Conservation (phyloP, 805 yeast genomes). For the Saccharomycopsis oosterbeekiorum region DNA sequence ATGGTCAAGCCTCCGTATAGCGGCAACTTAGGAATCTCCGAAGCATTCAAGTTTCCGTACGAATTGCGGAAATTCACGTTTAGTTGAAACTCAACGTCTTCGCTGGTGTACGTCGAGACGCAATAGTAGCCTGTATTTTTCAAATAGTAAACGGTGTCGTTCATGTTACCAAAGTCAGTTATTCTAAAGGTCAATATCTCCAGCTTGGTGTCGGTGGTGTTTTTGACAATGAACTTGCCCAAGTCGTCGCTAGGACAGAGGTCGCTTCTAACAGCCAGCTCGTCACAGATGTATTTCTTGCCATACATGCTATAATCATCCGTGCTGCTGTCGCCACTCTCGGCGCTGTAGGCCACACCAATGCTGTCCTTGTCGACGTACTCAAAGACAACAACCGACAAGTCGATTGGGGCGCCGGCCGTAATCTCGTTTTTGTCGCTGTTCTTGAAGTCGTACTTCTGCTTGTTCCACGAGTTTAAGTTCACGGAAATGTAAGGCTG, state of each 20-base stretch:
- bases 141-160: constrained; percentile 54
- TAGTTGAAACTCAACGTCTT: constrained; percentile 43
- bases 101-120: constrained; percentile 56
- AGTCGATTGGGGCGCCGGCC: constrained; percentile 27
- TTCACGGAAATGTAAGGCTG: constrained; percentile 53
- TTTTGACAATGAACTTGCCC: constrained; percentile 51
- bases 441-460: constrained; percentile 23
- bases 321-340: constrained; percentile 19
- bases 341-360: constrained; percentile 38
- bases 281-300: constrained; percentile 65
- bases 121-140: constrained; percentile 85
- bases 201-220: constrained; percentile 31
- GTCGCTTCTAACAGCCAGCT: constrained; percentile 43
- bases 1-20: constrained; percentile 80
- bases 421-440: constrained; percentile 14
- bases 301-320: constrained; percentile 4
- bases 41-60: constrained; percentile 79
- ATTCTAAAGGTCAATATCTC: constrained; percentile 49
- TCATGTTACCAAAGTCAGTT: constrained; percentile 44
- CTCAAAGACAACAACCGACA: constrained; percentile 73
- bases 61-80: constrained; percentile 83
- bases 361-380: constrained; percentile 63
- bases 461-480: constrained; percentile 24
- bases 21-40: constrained; percentile 85
- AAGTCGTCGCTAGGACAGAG: constrained; percentile 45